Conservation (phyloP, 805 yeast species). For the Hanseniaspora jakobsenii region DNA sequence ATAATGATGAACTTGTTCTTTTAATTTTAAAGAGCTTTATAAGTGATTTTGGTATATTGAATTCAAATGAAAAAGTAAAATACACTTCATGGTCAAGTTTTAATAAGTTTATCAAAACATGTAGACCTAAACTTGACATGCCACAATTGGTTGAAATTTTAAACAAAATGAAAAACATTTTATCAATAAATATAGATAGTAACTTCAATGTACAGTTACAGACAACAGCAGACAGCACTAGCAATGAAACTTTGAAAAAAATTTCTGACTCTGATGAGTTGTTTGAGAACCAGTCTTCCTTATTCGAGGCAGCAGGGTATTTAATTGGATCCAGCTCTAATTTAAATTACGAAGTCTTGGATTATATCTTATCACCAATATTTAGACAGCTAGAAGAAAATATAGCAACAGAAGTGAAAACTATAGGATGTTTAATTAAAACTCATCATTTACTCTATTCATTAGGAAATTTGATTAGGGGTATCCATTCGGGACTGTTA, state of each 20-base stretch:
- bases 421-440: constrained; percentile 45
- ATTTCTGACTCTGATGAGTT: constrained; percentile 41
- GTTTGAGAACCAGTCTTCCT: constrained; percentile 66
- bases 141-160: constrained; percentile 45
- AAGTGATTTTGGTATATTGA: constrained; percentile 71
- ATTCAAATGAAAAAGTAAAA: constrained; percentile 58
- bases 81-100: constrained; percentile 84
- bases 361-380: constrained; percentile 60
- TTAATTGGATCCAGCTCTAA: constrained; percentile 44
- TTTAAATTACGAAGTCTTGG: constrained; percentile 37
- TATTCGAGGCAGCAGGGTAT: constrained; percentile 79
- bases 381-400: constrained; percentile 60
- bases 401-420: constrained; percentile 36
- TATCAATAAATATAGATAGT: constrained; percentile 50
- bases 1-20: constrained; percentile 37
- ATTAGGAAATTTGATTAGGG: constrained; percentile 79
- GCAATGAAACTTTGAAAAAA: constrained; percentile 26
- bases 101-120: constrained; percentile 64
- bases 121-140: constrained; percentile 52
- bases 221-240: constrained; percentile 24
- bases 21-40: constrained; percentile 67
- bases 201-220: constrained; percentile 33
- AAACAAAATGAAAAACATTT: constrained; percentile 33
- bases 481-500: constrained; percentile 48
- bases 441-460: constrained; percentile 82